These are phyloP conservation scores for Metschnikowia gelsemii DNA, from an alignment of 805 yeast genomes.

Conservation along the genomic window DNA sequence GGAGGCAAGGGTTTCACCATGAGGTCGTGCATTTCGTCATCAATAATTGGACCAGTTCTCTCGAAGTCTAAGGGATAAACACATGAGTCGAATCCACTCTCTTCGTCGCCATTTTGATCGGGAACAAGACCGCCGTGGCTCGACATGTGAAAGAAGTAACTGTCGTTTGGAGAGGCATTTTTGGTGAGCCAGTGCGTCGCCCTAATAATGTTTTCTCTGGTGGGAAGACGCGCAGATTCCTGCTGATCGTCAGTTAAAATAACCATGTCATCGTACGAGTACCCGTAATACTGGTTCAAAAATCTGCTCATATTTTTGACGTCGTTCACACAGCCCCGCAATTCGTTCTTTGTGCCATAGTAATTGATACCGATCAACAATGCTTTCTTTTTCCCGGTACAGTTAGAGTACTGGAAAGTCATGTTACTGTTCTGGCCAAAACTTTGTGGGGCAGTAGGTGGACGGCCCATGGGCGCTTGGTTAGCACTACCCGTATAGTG, in stretches of 20 bases:
- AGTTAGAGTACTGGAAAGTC: slow-evolving; percentile 60
- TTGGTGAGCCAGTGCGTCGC: slow-evolving; percentile 83
- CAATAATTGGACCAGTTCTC: slow-evolving; percentile 63
- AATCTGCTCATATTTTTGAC: slow-evolving; percentile 52
- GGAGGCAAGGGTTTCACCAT: slow-evolving; percentile 68
- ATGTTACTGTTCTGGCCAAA: slow-evolving; percentile 37
- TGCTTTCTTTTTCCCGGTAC: slow-evolving; percentile 74
- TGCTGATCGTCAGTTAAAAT: slow-evolving; percentile 55
- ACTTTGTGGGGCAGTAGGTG: slow-evolving; percentile 36
- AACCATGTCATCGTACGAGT: slow-evolving; percentile 54
- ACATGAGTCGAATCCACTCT: slow-evolving; percentile 68
- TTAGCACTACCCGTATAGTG: slow-evolving; percentile 13
- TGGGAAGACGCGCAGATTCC: slow-evolving; percentile 53
- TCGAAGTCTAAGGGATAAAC: slow-evolving; percentile 75
- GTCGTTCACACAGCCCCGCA: slow-evolving; percentile 83
- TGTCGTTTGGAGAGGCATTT: slow-evolving; percentile 73
- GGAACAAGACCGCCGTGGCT: slow-evolving; percentile 82
- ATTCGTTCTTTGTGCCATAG: slow-evolving; percentile 56
- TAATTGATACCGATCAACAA: slow-evolving; percentile 77
- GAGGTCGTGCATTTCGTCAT: slow-evolving; percentile 70
- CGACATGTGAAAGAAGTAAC: slow-evolving; percentile 77
- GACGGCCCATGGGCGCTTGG: slow-evolving; percentile 8
- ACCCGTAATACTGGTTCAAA: slow-evolving; percentile 43
- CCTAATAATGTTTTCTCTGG: slow-evolving; percentile 64
- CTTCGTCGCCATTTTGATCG: slow-evolving; percentile 74